Percentiles rank a stretch among this genome's conserved stretches.
These are phyloP conservation scores for Leccinum disarticulatum DNA, from an alignment of 768 basidiomycete genomes.

Conservation along the genomic window DNA sequence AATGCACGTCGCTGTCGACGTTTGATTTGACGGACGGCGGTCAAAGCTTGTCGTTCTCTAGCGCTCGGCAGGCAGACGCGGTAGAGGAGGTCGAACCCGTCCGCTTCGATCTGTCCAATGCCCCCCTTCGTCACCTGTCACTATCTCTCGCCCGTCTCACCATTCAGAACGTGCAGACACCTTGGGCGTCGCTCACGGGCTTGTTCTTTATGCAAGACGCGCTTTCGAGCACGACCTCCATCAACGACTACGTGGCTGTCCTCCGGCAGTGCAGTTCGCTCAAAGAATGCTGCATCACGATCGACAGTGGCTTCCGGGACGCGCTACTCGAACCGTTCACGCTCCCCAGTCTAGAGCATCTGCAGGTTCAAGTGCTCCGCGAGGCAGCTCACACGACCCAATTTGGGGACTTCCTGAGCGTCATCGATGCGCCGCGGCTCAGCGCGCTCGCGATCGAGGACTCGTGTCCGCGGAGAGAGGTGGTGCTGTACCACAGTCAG, in stretches of 20 bases:
- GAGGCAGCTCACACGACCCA: slow-evolving; percentile 20
- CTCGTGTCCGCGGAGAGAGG: slow-evolving; percentile 13
- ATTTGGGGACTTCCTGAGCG: slow-evolving; percentile 15
- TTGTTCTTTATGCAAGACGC: slow-evolving; percentile 27
- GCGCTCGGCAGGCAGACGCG: neutral
- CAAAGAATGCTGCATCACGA: slow-evolving; percentile 19
- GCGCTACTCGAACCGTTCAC: slow-evolving; percentile 12
- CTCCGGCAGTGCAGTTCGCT: slow-evolving; percentile 24
- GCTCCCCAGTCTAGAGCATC: slow-evolving; percentile 18
- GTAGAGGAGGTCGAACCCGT: slow-evolving; percentile 7
- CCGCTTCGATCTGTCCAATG: slow-evolving; percentile 12
- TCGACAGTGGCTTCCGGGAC: slow-evolving; percentile 12
- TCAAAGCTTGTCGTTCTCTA: slow-evolving; percentile 10
- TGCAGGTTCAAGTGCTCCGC: slow-evolving; percentile 18
- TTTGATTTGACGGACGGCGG: slow-evolving; percentile 24
- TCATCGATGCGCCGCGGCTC: slow-evolving; percentile 19
- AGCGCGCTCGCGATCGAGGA: slow-evolving; percentile 19
- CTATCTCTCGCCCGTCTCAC: slow-evolving; percentile 23
- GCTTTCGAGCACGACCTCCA: slow-evolving; percentile 17
- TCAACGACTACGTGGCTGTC: slow-evolving; percentile 21
- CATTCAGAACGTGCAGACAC: slow-evolving; percentile 14
- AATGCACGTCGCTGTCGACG: slow-evolving; percentile 17
- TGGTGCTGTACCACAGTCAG: slow-evolving; percentile 11
- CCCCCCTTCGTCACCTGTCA: slow-evolving; percentile 16
- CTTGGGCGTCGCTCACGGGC: slow-evolving; percentile 22